These are phyloP conservation scores for Cladobotryum protrusum DNA, from an alignment of 2,329 filamentous ascomycete species.

Conservation along the genomic window DNA sequence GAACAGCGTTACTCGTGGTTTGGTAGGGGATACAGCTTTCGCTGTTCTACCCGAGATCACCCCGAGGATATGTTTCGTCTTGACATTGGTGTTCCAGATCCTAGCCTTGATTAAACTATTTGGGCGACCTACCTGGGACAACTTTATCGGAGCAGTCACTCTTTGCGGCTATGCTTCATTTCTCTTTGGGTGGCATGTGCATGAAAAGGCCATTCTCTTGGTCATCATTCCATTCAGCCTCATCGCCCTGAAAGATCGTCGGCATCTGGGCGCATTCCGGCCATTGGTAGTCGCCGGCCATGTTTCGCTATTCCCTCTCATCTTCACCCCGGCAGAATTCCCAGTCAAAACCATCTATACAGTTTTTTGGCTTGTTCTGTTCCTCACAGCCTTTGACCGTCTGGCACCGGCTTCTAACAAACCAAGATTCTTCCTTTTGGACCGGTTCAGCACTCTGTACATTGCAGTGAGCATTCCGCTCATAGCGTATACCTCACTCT, in stretches of 20 bases:
- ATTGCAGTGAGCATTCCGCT: conserved; percentile 84
- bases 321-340: conserved; percentile 90
- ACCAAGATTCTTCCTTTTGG: conserved; percentile 80
- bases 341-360: conserved; percentile 93
- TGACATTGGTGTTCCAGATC: conserved; percentile 78
- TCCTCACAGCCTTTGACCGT: conserved; percentile 79
- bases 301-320: conserved; percentile 86
- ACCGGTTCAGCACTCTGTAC: conserved; percentile 85
- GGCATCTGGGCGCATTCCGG: conserved; percentile 85
- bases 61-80: conserved; percentile 69
- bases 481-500: conserved; percentile 78
- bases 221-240: conserved; percentile 94
- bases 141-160: conserved; percentile 82
- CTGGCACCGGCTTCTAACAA: conserved; percentile 77
- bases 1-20: conserved; percentile 82
- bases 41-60: conserved; percentile 85
- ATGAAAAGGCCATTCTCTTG: conserved; percentile 92
- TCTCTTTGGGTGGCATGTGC: conserved; percentile 96
- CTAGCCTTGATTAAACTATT: conserved; percentile 81
- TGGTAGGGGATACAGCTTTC: conserved; percentile 91
- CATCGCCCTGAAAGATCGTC: conserved; percentile 80
- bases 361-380: conserved; percentile 80
- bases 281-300: conserved; percentile 90
- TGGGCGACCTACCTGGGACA: conserved; percentile 73
- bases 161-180: conserved; percentile 95